Percentiles rank a stretch among this genome's conserved stretches.
Conservation (phyloP, 1,284 basidiomycete genomes). For the Leucoagaricus sp. region DNA sequence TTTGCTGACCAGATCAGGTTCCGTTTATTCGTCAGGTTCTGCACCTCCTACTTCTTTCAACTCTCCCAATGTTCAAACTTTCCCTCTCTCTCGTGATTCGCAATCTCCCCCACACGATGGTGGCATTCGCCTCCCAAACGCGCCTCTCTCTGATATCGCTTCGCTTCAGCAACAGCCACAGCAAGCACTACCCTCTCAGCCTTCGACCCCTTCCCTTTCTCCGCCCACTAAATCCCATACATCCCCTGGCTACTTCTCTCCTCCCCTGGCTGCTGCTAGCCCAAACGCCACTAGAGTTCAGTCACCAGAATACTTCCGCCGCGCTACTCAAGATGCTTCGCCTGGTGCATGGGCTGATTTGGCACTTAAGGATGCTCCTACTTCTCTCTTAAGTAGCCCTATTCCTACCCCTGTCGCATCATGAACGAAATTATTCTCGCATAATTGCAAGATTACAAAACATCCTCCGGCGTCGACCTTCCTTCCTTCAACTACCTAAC, state of each 20-base stretch:
- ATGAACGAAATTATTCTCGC: constrained; percentile 11
- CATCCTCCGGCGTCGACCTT: constrained; percentile 5
- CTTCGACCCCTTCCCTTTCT: constrained; percentile 22
- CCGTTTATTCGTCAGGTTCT: constrained; percentile 63
- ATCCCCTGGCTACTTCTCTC: constrained; percentile 29
- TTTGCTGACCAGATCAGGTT: constrained; percentile 45
- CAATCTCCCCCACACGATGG: constrained; percentile 62
- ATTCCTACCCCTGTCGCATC: constrained; percentile 22
- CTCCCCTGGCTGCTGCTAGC: constrained; percentile 3
- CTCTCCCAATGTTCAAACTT: constrained; percentile 56
- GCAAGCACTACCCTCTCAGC: too few relatives aligned
- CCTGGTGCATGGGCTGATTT: constrained; percentile 8
- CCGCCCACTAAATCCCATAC: constrained; percentile 19
- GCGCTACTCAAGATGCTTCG: constrained; percentile 8
- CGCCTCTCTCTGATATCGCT: constrained; percentile 65
- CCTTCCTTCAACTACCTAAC: neutral
- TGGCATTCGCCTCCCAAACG: constrained; percentile 69
- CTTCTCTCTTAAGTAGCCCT: constrained; percentile 16
- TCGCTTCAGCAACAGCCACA: constrained; percentile 30
- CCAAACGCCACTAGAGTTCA: constrained; percentile 3
- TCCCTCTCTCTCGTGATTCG: constrained; percentile 59
- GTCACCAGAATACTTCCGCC: constrained; percentile 19
- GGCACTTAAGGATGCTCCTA: constrained; percentile 14
- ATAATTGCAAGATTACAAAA: constrained; percentile 2
- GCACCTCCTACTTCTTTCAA: constrained; percentile 66